These are phyloP conservation scores for Hanseniaspora thailandica DNA, from an alignment of 805 yeast species.

Conservation along the genomic window DNA sequence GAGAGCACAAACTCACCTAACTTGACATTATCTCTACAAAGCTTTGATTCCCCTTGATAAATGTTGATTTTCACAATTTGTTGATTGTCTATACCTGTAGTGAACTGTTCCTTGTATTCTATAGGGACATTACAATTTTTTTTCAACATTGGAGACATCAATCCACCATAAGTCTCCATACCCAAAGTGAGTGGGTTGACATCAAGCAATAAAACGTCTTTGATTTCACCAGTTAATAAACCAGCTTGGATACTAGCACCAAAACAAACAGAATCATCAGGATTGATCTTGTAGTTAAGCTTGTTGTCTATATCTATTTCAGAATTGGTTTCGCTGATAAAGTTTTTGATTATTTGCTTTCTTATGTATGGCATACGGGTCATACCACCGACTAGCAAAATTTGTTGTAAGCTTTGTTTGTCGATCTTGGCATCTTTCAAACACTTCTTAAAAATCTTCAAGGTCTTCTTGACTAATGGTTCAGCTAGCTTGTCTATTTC, in stretches of 20 bases:
- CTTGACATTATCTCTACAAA: constrained; percentile 64
- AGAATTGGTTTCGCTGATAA: constrained; percentile 23
- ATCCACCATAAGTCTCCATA: constrained; percentile 76
- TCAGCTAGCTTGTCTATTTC: constrained; percentile 57
- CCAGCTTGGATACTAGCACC: constrained; percentile 91
- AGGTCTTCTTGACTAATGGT: constrained; percentile 53
- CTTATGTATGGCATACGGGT: constrained; percentile 78
- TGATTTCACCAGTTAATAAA: constrained; percentile 69
- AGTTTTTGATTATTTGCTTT: constrained; percentile 45
- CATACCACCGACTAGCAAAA: constrained; percentile 79
- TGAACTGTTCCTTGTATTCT: constrained; percentile 59
- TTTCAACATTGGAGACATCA: constrained; percentile 66
- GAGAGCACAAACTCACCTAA: constrained; percentile 64
- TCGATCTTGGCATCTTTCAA: constrained; percentile 60
- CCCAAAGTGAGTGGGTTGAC: constrained; percentile 77
- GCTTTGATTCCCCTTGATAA: constrained; percentile 69
- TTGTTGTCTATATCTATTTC: constrained; percentile 23
- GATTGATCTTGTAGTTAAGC: constrained; percentile 66
- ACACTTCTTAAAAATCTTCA: constrained; percentile 64
- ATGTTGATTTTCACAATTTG: constrained; percentile 73
- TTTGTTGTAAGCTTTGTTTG: constrained; percentile 53
- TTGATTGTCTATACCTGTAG: constrained; percentile 77
- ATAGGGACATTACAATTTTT: constrained; percentile 70
- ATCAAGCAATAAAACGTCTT: constrained; percentile 64
- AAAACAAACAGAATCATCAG: constrained; percentile 87